These are phyloP conservation scores for Tulasnella sp. DNA, from an alignment of 768 basidiomycete genomes.

Conservation along the genomic window DNA sequence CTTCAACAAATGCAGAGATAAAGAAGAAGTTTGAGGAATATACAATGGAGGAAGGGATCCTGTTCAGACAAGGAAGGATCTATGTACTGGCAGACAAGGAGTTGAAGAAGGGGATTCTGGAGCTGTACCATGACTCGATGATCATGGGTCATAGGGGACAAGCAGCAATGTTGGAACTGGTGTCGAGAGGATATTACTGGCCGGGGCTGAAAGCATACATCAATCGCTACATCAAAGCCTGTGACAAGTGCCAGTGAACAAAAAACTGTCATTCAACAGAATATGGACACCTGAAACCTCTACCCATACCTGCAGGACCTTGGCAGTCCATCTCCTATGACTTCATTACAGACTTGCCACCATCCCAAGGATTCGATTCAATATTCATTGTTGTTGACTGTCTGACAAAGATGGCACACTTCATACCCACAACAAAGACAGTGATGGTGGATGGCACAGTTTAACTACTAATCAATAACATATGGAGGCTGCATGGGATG, in stretches of 20 bases:
- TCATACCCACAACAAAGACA: not conserved
- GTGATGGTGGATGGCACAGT: slow-evolving; percentile 22
- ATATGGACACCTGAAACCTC: slow-evolving; percentile 19
- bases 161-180: slow-evolving; percentile 22
- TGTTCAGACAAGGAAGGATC: slow-evolving; percentile 7
- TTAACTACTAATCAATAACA: not conserved
- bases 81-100: slow-evolving; percentile 23
- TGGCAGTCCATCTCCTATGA: slow-evolving; percentile 3
- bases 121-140: slow-evolving; percentile 23
- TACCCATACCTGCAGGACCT: not conserved
- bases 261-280: slow-evolving; percentile 20
- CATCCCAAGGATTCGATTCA: not conserved
- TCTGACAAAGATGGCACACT: not conserved
- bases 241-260: slow-evolving; percentile 24
- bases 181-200: slow-evolving; percentile 27
- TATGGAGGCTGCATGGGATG: slow-evolving; percentile 21
- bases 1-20: not conserved
- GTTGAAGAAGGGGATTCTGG: slow-evolving; percentile 19
- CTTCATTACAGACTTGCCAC: slow-evolving; percentile 17
- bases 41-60: not conserved
- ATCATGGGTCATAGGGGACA: slow-evolving; percentile 26
- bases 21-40: not conserved
- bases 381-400: not conserved
- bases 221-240: slow-evolving; percentile 23
- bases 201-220: slow-evolving; percentile 22